These are phyloP conservation scores for Gyrodon tennesseensis DNA, from an alignment of 1,284 basidiomycete genomes.

Conservation along the genomic window DNA sequence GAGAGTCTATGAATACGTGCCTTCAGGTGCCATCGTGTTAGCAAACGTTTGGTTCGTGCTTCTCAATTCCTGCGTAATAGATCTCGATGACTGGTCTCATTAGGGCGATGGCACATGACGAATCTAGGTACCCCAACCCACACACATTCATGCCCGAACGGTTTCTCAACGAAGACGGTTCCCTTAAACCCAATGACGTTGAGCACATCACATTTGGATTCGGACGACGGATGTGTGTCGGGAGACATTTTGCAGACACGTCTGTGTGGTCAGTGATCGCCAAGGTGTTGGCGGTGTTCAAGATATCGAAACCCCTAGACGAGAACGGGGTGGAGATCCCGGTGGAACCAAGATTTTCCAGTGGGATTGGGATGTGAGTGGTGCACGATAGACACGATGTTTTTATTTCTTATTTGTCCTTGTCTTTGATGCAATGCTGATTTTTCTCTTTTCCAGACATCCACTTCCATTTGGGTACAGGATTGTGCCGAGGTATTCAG, in stretches of 20 bases:
- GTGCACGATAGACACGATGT: not conserved
- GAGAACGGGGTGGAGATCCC: no score
- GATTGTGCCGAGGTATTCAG: slow-evolving; percentile 14
- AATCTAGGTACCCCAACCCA: no score
- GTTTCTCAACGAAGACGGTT: no score
- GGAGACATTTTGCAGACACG: no score
- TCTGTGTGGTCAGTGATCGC: no score
- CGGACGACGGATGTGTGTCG: no score
- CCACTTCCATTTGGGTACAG: slow-evolving; percentile 14
- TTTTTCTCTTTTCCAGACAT: slow-evolving; percentile 12
- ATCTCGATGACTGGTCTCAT: not conserved
- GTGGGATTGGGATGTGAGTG: slow-evolving; percentile 25
- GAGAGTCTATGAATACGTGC: not conserved
- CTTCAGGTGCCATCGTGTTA: slow-evolving; percentile 19
- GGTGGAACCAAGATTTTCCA: slow-evolving; percentile 21
- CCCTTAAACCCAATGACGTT: no score
- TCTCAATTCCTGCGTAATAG: no score
- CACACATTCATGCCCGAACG: no score
- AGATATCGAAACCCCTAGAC: no score
- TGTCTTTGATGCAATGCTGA: not conserved
- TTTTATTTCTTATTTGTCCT: not conserved
- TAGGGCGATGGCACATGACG: slow-evolving; percentile 12
- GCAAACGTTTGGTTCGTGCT: slow-evolving; percentile 23
- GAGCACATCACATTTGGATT: no score
- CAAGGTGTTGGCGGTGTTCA: no score